phyloP scores from a whole-genome alignment of 2,329 filamentous ascomycete genomes.

The Xylariales sp. region DNA sequence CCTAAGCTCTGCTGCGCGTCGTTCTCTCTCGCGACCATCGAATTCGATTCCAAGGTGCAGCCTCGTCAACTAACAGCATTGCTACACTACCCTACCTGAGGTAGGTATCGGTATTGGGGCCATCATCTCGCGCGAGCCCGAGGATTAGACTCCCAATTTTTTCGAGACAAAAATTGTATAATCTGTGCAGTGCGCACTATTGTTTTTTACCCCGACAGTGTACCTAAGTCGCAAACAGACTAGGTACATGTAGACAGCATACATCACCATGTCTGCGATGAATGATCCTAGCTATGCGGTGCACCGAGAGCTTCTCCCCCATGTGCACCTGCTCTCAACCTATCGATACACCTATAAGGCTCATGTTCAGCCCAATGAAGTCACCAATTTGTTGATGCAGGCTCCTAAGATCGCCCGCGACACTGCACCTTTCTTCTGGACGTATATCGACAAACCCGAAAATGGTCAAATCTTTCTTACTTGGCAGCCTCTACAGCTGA shows the following conservation, averaged over 20 bases:
- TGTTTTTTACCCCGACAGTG: background rate
- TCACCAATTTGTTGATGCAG: slow-evolving; percentile 83
- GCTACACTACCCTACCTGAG: background rate
- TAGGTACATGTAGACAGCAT: background rate
- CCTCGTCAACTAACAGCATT: slow-evolving; percentile 29
- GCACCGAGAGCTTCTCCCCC: slow-evolving; percentile 71
- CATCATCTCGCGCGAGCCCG: slow-evolving; percentile 3
- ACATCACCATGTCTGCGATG: slow-evolving; percentile 49
- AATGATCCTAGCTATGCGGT: slow-evolving; percentile 61
- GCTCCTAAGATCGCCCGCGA: slow-evolving; percentile 89
- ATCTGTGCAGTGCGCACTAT: no score
- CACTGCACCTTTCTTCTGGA: slow-evolving; percentile 90
- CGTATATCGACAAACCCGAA: slow-evolving; percentile 83
- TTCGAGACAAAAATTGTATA: background rate
- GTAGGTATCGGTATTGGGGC: slow-evolving; percentile 12
- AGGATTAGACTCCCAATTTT: no score
- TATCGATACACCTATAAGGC: slow-evolving; percentile 82
- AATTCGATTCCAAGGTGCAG: slow-evolving; percentile 23
- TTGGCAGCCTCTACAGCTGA: slow-evolving; percentile 83
- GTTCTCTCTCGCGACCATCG: slow-evolving; percentile 32
- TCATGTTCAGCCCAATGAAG: slow-evolving; percentile 77
- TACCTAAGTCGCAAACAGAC: slow-evolving; percentile 19
- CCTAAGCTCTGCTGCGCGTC: slow-evolving; percentile 35
- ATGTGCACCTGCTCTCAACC: slow-evolving; percentile 89
- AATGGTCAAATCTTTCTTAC: slow-evolving; percentile 86